phyloP scores from a whole-genome alignment of 306 rosid genomes.

The Macrotyloma uniflorum region DNA sequence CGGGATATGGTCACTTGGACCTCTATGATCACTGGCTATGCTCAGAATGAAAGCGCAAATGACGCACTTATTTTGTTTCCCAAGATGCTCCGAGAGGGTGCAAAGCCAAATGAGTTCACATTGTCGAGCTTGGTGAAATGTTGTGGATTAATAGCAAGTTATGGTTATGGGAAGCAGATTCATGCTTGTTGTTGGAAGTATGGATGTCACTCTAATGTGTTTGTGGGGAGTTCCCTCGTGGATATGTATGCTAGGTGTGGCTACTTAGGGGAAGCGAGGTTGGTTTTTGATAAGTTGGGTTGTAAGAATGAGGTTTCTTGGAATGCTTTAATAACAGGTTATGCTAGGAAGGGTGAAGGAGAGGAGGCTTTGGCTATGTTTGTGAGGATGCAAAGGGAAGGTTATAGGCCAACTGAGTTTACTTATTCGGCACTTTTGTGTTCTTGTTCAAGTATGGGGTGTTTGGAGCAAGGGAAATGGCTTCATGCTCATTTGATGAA shows the following conservation, averaged over 20 bases:
- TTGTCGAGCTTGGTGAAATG: constrained; percentile 50
- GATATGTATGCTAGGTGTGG: constrained; percentile 64
- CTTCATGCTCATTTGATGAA: constrained; percentile 53
- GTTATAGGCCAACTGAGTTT: constrained; percentile 43
- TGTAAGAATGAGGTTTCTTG: constrained; percentile 56
- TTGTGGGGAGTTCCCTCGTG: constrained; percentile 58
- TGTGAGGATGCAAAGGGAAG: constrained; percentile 52
- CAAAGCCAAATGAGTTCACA: constrained; percentile 47
- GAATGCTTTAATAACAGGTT: constrained; percentile 54
- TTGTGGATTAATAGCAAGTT: constrained; percentile 39
- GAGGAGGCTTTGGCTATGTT: constrained; percentile 49
- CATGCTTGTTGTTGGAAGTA: constrained; percentile 51
- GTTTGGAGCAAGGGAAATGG: constrained; percentile 58
- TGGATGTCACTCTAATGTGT: constrained; percentile 45
- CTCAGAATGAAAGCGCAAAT: constrained; percentile 44
- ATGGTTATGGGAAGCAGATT: constrained; percentile 46
- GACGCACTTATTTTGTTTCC: constrained; percentile 48
- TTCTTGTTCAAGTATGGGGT: constrained; percentile 43
- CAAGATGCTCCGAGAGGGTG: constrained; percentile 36
- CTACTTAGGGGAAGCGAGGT: constrained; percentile 43
- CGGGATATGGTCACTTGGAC: constrained; percentile 56
- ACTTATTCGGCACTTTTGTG: constrained; percentile 52
- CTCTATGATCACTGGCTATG: constrained; percentile 56
- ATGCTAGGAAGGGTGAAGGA: constrained; percentile 49
- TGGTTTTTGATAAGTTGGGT: constrained; percentile 45